Evolutionary conservation across 2,329 filamentous ascomycete species (phyloP).

Genomic region (Tolypocladium nubicola): DNA sequence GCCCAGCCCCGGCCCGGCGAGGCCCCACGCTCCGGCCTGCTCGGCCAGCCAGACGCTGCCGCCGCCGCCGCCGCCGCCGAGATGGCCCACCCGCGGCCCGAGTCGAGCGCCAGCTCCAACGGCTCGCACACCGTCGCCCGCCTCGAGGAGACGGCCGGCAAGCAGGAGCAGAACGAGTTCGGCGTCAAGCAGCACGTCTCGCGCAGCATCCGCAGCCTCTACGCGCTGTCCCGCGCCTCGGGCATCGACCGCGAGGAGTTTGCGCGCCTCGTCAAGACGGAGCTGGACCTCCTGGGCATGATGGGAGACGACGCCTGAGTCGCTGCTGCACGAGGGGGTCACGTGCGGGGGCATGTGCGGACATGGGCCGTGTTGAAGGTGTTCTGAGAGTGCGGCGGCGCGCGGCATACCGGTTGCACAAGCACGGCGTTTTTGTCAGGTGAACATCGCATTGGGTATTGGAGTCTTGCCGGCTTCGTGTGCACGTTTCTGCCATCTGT

Average conservation of each 20-base stretch:
- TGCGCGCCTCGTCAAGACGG: constrained; percentile 57
- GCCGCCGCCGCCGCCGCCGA: constrained; percentile 21
- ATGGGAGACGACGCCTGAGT: constrained; percentile 45
- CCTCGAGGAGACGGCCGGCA: constrained; percentile 44
- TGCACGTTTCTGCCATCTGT: background rate
- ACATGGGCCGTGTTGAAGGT: background rate
- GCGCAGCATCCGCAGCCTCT: constrained; percentile 67
- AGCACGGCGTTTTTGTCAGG: background rate
- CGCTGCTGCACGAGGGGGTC: background rate
- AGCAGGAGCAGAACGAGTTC: constrained; percentile 54
- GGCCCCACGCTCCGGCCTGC: background rate
- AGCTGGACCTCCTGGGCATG: constrained; percentile 59
- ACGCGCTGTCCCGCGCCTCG: constrained; percentile 55
- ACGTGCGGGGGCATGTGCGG: background rate
- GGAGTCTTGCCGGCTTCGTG: background rate
- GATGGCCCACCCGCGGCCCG: constrained; percentile 46
- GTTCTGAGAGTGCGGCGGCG: background rate
- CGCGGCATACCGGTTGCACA: background rate
- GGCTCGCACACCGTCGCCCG: constrained; percentile 49
- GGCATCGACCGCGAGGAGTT: constrained; percentile 71
- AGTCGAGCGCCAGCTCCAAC: constrained; percentile 46
- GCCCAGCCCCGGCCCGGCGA: background rate
- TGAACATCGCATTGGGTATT: background rate
- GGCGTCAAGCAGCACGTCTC: constrained; percentile 72
- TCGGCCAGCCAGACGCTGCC: background rate